These are phyloP conservation scores for Fagus crenata DNA, from an alignment of 306 rosid species.

Conservation along the genomic window DNA sequence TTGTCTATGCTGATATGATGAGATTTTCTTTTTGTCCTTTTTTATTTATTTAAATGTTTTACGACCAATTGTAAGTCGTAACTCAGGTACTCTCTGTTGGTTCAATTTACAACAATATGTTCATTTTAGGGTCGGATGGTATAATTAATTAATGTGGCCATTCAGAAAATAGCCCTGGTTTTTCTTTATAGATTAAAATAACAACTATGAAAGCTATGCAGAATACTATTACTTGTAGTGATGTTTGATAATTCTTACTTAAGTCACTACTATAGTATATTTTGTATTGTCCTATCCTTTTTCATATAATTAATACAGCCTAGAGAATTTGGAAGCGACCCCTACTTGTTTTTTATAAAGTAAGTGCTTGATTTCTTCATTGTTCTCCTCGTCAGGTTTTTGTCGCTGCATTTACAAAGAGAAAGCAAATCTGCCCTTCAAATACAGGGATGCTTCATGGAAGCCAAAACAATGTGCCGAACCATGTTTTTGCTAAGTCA, in stretches of 20 bases:
- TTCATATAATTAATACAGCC: not conserved
- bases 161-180: not conserved
- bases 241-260: not conserved
- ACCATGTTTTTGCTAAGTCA: conserved; percentile 29
- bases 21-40: not conserved
- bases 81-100: not conserved
- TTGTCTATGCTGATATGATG: not conserved
- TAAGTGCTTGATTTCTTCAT: not conserved
- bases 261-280: not conserved
- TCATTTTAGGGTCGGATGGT: not conserved
- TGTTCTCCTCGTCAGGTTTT: conserved; percentile 42
- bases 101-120: not conserved
- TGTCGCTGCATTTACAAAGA: conserved; percentile 59
- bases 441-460: conserved; percentile 48
- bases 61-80: not conserved
- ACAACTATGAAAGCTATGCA: not conserved
- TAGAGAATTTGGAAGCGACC: conserved; percentile 19
- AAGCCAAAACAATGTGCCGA: conserved; percentile 33
- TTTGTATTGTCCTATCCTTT: not conserved
- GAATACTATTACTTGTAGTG: not conserved
- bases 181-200: not conserved
- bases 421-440: conserved; percentile 59
- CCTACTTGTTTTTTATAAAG: not conserved
- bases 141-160: not conserved
- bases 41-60: not conserved